Evolutionary conservation across 768 basidiomycete genomes (phyloP), one percentile per base, ranked within the genome.

Genomic region (Tricholoma terreum): DNA sequence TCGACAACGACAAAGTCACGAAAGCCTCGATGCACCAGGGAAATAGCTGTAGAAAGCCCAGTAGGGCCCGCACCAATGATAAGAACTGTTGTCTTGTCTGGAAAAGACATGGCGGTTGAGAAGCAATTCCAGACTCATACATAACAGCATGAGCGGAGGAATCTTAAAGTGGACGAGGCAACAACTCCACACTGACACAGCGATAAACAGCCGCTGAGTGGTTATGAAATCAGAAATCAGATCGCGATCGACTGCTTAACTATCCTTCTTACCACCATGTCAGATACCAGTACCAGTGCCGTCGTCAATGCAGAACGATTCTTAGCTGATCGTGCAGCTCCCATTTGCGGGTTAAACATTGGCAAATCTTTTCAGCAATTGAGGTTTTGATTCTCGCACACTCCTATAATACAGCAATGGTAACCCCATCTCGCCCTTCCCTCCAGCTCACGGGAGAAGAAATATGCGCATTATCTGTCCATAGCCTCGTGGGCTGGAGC

Each of bases 401-500:
- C 46, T 59, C 56, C 19, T 24, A 7, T 11, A 38, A 12, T 50
- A 36, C 58, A 11, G 7, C 1, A 9, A 2, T 46, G 35, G 8
- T 52, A 34, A 10, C 38, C 56, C 61, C 54, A 55, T 48, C 58
- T 57, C 51, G 17, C 27, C 46, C 36, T n/a, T 54, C 38, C 43
- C 17, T 54, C 9, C 55, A 93, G 90, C 52, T 75, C 82, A 5
- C 80, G 80, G 62, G 92, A 94, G 66, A 88, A 90, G 73, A 80
- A 85, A 58, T 94, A 94, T 64, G 81, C 87, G 2, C 90, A 94
- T 70, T 85, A 81, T 65, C 51, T 92, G 12, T 80, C 78, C 17
- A 65, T 82, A 61, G 92, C 91, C 6, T 84, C 85, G 1, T 94
- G 92, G 92, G 89, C 89, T 0, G 92, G 92, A 27, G 89, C 83